A percentile compares a stretch with the other conserved stretches of the same genome.
These are phyloP conservation scores for Paracoccidioides lutzii DNA, from an alignment of 2,329 filamentous ascomycete species.

Conservation along the genomic window DNA sequence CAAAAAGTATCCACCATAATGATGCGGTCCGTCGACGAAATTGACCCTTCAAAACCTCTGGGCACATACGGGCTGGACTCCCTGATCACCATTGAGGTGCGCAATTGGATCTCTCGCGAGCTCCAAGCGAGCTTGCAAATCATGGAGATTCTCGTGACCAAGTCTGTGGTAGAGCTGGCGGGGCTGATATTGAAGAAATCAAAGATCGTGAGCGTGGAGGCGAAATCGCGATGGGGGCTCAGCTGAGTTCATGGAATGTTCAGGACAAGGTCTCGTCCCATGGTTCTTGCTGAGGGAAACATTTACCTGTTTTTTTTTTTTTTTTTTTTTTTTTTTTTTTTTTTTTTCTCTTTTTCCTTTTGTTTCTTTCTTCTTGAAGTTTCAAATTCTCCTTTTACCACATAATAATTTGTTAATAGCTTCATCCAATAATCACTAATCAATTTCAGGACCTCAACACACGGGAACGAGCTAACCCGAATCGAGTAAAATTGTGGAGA, in stretches of 20 bases:
- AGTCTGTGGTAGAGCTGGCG: conserved; percentile 14
- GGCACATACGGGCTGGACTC: conserved; percentile 3
- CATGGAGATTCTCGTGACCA: conserved; percentile 6
- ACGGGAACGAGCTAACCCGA: no score
- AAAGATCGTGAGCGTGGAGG: conserved; percentile 9
- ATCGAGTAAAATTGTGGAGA: no score
- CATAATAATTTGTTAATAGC: no score
- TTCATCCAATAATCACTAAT: no score
- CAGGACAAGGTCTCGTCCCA: no score
- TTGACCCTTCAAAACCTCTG: background rate
- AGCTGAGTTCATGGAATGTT: background rate
- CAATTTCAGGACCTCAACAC: no score
- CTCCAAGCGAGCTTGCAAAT: conserved; percentile 2
- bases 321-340: no score
- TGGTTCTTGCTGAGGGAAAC: background rate
- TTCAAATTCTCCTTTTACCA: no score
- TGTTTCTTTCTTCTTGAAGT: no score
- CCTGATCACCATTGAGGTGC: conserved; percentile 3
- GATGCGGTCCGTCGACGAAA: background rate
- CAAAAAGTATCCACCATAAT: background rate
- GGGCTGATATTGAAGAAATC: conserved; percentile 16
- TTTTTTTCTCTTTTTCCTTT: no score
- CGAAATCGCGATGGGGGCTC: conserved; percentile 11
- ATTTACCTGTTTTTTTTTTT: no score
- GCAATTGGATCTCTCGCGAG: conserved; percentile 1